Base-by-base conservation (phyloP, 2,329 filamentous ascomycete genomes). In the Beauveria bassiana region DNA sequence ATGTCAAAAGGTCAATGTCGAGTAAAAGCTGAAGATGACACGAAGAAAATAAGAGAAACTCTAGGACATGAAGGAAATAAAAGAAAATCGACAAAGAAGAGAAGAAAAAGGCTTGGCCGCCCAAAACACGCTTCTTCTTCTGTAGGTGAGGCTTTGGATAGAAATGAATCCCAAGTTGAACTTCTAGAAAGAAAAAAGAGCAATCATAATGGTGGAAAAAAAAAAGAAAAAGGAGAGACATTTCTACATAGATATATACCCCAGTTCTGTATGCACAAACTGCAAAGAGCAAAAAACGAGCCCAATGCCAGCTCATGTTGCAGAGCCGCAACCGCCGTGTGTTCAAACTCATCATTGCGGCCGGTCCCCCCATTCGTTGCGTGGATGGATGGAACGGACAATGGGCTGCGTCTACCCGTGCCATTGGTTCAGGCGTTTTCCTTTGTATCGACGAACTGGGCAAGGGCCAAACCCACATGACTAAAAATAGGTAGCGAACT, bases 51-150 rank as follows among this genome's bases (percentile, higher is more conserved):
- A 20, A 64, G 60, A 64, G 56, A 50, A 55, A 43, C 66, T 63
- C 65, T 59, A 67, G 62, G 62, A 68, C 67, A 68, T 55, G 65
- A 61, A 68, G 64, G 62, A 59, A 65, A 63, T 53, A 52, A 50
- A 50, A 2, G 28, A 24, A 14, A 34, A 5, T 22, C 5, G 28
- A 38, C 34, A 64, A 60, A 63, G 60, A 56, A 49, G 58, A 62
- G 28, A 46, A 61, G 42, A 63, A 58, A 57, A 61, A 47, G 40
- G 31, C 9, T 45, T 47, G 45, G 54, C 45, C 49, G 52, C 5
- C 34, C 56, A 56, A 40, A 22, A 49, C 40, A 18, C 26, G 38
- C 18, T 20, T 26, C 18, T 20, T 26, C 18, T 26, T 5, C 26
- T 46, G 47, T 57, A 28, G 9, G 49, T 24, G 31, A 34, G 34